Base-by-base conservation (phyloP, 805 yeast species). In the Priceomyces carsonii region DNA sequence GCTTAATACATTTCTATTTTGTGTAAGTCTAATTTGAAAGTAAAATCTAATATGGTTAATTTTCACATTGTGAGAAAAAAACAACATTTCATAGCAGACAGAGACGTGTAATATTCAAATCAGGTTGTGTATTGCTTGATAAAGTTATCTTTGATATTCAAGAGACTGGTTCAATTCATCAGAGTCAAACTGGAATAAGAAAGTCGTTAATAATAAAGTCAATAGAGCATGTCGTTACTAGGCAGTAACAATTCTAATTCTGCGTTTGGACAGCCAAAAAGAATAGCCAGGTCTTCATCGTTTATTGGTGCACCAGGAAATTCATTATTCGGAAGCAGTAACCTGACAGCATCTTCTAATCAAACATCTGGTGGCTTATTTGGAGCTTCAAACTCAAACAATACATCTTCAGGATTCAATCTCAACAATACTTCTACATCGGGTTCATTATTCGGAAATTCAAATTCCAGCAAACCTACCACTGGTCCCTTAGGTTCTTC, bases 401-500 rank as follows among this genome's bases (percentile, higher is more conserved):
- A 31, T 16, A 32, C 26, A 7, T 19, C 32, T 17, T 15, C 39
- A 4, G 32, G 30, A 4, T 19, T 21, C 12, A 26, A 33, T 14
- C 30, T 29, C 43, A 20, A 40, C 14, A 3, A 8, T 13, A 7
- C 30, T 16, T n/a, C 38, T 6, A 7, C 32, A 16, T 8, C 35
- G 12, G 28, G 15, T 4, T 8, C 41, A n/a, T n/a, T 41, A 21
- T 42, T 44, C 38, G 54, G 52, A 7, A 42, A 38, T 38, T 16
- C 48, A 4, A 38, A 18, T 24, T 16, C 39, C 18, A 21, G 36
- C 15, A 9, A 18, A 2, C 18, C 34, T 18, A 27, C 47, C 9
- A 52, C 52, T n/a, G 50, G 54, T 9, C 40, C 55, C 24, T 55
- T 57, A 42, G 62, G 64, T 26, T 29, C 43, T 14, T 17, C 43